Base-by-base conservation (phyloP, 306 rosid genomes). In the Rosa lucieae region DNA sequence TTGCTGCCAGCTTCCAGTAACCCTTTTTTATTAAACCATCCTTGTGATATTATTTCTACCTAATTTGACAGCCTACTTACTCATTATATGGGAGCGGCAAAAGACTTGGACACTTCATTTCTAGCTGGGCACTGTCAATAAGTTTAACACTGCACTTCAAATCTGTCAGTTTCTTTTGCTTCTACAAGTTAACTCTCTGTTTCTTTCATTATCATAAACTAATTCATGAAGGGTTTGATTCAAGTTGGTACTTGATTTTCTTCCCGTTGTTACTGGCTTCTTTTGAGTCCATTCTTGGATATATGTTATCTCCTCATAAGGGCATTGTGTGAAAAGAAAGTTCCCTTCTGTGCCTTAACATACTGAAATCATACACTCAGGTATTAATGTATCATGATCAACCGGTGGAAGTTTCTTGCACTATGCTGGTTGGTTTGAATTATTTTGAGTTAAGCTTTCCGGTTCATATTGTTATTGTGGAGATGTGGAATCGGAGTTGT, bases 91-190 rank as follows among this genome's bases (percentile, higher is more conserved):
- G 40, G 39, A 59, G 63, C 29, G 55, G 29, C 39, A 51, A 68
- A 55, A 29, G 65, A 58, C 32, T 55, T 74, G 65, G 46, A 35
- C 73, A 49, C 87, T 59, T 11, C 77, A 73, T 77, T 61, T 55
- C 76, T 66, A 69, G 70, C 78, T 72, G 29, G 29, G 29, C 59
- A 15, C 55, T 32, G 10, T 73, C 61, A 37, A 53, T 20, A 40
- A 77, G 69, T 80, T 76, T 77, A 48, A 37, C 74, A 55, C 66
- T 69, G 78, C 76, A 66, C 76, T 77, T 74, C 66, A 73, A 46
- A 77, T 42, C 63, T 73, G 17, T 85, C 52, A 48, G 85, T 61
- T 13, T 21, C 78, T 62, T 56, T 32, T 13, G 68, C 53, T 56
- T 73, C 53, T 52, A 21, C 69, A 58, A 42, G 39, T 15, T 44